Base-by-base conservation (phyloP, 2,329 filamentous ascomycete genomes). In the Aciculosporium take region DNA sequence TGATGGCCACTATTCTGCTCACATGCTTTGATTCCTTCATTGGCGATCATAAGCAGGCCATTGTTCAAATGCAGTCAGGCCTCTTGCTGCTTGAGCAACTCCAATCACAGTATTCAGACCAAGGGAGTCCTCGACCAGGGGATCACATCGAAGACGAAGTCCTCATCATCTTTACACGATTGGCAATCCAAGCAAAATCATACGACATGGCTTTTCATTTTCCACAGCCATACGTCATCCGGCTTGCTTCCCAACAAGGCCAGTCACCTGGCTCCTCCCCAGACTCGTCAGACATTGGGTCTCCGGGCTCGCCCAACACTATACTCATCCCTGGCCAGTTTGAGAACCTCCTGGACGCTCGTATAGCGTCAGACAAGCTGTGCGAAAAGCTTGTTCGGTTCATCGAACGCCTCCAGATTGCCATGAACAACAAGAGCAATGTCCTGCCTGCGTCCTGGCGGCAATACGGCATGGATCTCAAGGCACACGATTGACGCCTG, bases 191-290 rank as follows among this genome's bases (percentile, higher is more conserved):
- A 53, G 76, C 76, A 33, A 80, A 79, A 52, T 78, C 74, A 0
- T 80, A 80, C 52, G 76, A 79, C 50, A 74, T 79, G 73, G 76
- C 76, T 25, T 80, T 79, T 51, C 76, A 80, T 53, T 79, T 79
- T 45, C 75, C 75, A 1, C 65, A 74, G 24, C 74, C 75, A 1
- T 76, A 69, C 42, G 74, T 79, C 6, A 72, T 79, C 45, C 66
- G 66, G 5, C 67, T 45, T 45, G 59, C 35, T 41, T 49, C 44
- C 51, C 61, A 35, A 53, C 61, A 48, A 48, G 64, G 6, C 48
- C 56, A 15, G 8, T 39, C 45, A 12, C 30, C 25, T 6, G 58
- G 58, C 29, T 67, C 68, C 1, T 64, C 66, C 2, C 55, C 65
- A 1, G 61, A 47, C 9, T 30, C 37, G n/a, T 41, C 45, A 3